Evolutionary conservation across 1,139 yeast species (phyloP).

Genomic region (Diutina ranongensis): DNA sequence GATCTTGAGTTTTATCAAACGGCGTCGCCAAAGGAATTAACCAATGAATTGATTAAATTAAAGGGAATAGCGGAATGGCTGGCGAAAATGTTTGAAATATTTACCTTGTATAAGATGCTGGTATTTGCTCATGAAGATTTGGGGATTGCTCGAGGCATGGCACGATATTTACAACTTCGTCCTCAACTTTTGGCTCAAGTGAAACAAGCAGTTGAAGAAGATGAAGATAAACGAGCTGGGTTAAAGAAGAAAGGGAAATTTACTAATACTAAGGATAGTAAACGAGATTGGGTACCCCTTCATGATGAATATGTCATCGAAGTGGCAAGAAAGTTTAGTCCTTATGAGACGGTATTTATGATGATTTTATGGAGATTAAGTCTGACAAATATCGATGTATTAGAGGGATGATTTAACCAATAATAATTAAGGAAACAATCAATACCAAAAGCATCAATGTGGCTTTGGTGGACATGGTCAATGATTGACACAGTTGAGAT

Average conservation of each 20-base stretch:
- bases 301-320: conserved; percentile 48
- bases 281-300: conserved; percentile 46
- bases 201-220: conserved; percentile 19
- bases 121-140: conserved; percentile 72
- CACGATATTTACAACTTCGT: conserved; percentile 46
- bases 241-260: conserved; percentile 28
- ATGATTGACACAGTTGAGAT: too few relatives aligned
- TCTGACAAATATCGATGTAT: conserved; percentile 44
- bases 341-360: conserved; percentile 63
- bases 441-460: too few relatives aligned
- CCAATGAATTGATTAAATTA: conserved; percentile 41
- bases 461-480: too few relatives aligned
- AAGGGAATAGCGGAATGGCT: conserved; percentile 91
- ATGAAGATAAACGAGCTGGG: conserved; percentile 19
- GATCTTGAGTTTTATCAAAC: conserved; percentile 22
- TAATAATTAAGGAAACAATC: too few relatives aligned
- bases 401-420: conserved; percentile 11
- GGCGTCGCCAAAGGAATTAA: conserved; percentile 33
- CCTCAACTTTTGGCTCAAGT: conserved; percentile 38
- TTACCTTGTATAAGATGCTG: conserved; percentile 54
- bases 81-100: conserved; percentile 75
- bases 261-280: conserved; percentile 24
- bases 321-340: conserved; percentile 48
- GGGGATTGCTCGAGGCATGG: conserved; percentile 76
- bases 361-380: conserved; percentile 64